A percentile compares a stretch with the other conserved stretches of the same genome.
phyloP scores from a whole-genome alignment of 2,329 filamentous ascomycete genomes.

The Fusarium chuoi region DNA sequence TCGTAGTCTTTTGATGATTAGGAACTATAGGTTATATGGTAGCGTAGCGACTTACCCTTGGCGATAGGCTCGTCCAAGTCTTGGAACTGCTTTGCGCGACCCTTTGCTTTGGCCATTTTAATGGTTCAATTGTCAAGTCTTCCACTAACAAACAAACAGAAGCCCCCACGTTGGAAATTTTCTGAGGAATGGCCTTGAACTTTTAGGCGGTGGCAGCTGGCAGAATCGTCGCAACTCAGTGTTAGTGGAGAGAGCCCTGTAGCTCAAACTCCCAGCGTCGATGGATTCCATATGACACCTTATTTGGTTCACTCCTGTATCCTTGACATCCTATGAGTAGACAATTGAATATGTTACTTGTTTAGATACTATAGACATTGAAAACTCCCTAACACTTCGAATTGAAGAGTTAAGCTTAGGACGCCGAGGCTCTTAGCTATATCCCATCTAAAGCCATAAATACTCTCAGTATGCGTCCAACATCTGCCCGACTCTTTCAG shows the following conservation, averaged over 20 bases:
- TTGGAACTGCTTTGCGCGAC: conserved; percentile 68
- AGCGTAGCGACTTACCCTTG: conserved; percentile 61
- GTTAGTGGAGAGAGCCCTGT: conserved; percentile 15
- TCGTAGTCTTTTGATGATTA: conserved; percentile 70
- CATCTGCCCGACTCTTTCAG: conserved; percentile 51
- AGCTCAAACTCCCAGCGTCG: conserved; percentile 3
- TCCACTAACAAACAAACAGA: conserved; percentile 6
- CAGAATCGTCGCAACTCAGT: conserved; percentile 49
- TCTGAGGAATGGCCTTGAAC: conserved; percentile 50
- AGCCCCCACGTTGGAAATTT: conserved; percentile 50
- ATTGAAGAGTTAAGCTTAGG: too few species aligned
- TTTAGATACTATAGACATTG: neutral
- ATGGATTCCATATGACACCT: conserved; percentile 11
- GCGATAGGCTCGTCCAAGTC: conserved; percentile 70
- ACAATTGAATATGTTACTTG: neutral
- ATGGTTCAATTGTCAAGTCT: conserved; percentile 35
- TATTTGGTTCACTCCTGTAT: conserved; percentile 4
- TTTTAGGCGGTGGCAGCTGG: conserved; percentile 62
- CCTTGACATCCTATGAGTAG: neutral
- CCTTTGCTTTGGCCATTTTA: conserved; percentile 63
- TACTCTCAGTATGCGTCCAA: conserved; percentile 51
- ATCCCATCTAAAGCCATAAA: neutral
- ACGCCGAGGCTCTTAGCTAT: neutral
- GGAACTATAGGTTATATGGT: neutral
- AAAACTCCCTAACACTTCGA: neutral